Percentiles rank a stretch among this genome's conserved stretches.
phyloP scores from a whole-genome alignment of 495 filamentous ascomycete genomes.

The Hyaloscypha finlandica region DNA sequence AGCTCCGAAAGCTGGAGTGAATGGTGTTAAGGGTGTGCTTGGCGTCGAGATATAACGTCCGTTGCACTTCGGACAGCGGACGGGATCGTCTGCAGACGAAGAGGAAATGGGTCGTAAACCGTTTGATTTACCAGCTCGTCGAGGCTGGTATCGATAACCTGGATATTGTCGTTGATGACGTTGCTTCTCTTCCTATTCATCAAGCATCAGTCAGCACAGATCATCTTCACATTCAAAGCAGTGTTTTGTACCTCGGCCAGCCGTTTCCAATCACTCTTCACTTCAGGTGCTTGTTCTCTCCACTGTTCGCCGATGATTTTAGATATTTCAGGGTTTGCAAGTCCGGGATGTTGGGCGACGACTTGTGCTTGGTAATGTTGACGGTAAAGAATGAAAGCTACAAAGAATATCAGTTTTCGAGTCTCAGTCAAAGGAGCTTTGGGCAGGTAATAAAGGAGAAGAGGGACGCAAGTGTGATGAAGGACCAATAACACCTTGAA shows the following conservation, averaged over 20 bases:
- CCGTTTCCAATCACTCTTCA: constrained; percentile 84
- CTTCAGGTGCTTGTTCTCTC: constrained; percentile 70
- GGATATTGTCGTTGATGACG: constrained; percentile 91
- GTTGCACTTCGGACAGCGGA: constrained; percentile 62
- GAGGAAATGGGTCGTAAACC: constrained; percentile 36
- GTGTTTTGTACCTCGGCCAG: constrained; percentile 70
- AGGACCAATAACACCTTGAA: constrained; percentile 28
- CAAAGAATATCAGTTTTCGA: constrained; percentile 30
- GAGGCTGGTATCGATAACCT: constrained; percentile 91
- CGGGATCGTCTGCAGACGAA: constrained; percentile 43
- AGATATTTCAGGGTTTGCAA: constrained; percentile 96
- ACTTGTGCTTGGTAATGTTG: constrained; percentile 88
- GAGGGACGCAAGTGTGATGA: constrained; percentile 20
- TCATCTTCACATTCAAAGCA: neutral
- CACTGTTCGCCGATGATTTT: constrained; percentile 97
- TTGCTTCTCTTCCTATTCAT: constrained; percentile 79
- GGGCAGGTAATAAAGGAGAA: constrained; percentile 31
- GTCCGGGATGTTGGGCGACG: constrained; percentile 78
- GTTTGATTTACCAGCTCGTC: constrained; percentile 60
- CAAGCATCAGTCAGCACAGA: neutral
- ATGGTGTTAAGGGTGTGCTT: constrained; percentile 54
- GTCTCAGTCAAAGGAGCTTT: constrained; percentile 24
- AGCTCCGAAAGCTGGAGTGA: constrained; percentile 19
- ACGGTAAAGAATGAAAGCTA: constrained; percentile 97
- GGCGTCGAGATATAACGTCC: constrained; percentile 63